Percentiles rank a stretch among this genome's conserved stretches.
These are phyloP conservation scores for Mucor circinelloides DNA, from an alignment of 371 early-diverging fungal species.

Conservation along the genomic window DNA sequence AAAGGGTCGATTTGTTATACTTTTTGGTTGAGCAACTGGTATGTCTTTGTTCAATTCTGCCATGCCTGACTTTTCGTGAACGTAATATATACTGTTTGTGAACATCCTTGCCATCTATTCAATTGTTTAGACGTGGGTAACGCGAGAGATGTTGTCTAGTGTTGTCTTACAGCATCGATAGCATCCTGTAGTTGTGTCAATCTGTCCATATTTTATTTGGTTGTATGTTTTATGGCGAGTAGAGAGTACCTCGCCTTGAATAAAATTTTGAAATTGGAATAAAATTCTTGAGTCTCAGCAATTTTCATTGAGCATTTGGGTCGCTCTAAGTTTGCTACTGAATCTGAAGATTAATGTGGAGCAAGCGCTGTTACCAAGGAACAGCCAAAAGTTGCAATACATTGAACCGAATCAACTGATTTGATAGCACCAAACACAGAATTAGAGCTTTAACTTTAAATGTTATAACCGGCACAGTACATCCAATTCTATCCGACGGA, in stretches of 20 bases:
- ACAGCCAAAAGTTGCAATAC: too few species aligned
- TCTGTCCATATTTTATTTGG: conserved; percentile 42
- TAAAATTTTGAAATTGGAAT: neutral
- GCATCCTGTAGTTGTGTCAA: conserved; percentile 68
- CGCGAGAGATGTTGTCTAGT: neutral
- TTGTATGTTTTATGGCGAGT: neutral
- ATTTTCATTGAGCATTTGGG: neutral
- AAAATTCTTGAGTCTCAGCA: neutral
- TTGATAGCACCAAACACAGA: too few species aligned
- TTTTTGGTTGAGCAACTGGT: conserved; percentile 49
- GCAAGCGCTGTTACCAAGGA: too few species aligned
- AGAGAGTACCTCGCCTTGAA: neutral
- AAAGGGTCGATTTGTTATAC: conserved; percentile 10
- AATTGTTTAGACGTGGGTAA: neutral
- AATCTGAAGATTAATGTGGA: too few species aligned
- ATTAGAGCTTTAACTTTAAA: too few species aligned
- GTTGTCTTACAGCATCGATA: conserved; percentile 50
- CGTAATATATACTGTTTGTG: conserved; percentile 56
- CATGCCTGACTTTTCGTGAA: conserved; percentile 55
- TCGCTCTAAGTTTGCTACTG: neutral
- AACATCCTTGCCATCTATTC: conserved; percentile 54
- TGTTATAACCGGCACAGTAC: too few species aligned
- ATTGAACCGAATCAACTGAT: too few species aligned
- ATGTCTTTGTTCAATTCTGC: conserved; percentile 39
- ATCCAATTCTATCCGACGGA: too few species aligned